These are phyloP conservation scores for Trypanosoma grayi DNA, from an alignment of 208 protist genomes.

Conservation along the genomic window DNA sequence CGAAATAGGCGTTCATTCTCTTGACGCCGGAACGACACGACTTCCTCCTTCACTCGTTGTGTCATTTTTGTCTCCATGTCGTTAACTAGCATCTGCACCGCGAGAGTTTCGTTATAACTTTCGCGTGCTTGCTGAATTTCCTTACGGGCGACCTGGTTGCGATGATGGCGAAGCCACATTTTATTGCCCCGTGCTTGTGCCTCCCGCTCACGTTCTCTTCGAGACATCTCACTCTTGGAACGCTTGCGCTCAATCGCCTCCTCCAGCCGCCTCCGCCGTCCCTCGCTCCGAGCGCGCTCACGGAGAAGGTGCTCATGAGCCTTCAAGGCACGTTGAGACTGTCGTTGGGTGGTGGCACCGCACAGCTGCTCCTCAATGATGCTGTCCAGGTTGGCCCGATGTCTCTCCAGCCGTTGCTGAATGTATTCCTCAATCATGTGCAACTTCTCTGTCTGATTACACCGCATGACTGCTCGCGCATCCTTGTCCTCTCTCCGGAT, in stretches of 20 bases:
- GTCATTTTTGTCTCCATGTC: constrained; percentile 15
- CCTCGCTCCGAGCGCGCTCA: not conserved
- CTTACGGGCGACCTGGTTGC: not conserved
- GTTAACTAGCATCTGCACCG: constrained; percentile 6
- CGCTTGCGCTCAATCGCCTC: not conserved
- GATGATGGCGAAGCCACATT: not conserved
- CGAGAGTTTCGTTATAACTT: constrained; percentile 9
- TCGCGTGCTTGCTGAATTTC: constrained; percentile 3
- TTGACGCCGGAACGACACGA: constrained; percentile 20
- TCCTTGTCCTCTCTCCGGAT: constrained; percentile 1
- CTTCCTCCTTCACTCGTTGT: constrained; percentile 9
- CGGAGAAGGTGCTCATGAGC: constrained; percentile 10
- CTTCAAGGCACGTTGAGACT: not conserved
- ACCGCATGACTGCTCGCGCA: not conserved
- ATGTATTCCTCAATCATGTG: constrained; percentile 13
- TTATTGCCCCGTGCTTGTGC: not conserved
- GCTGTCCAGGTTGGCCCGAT: constrained; percentile 11
- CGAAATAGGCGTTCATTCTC: constrained; percentile 1
- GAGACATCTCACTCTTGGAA: constrained; percentile 1
- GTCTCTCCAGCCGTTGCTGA: constrained; percentile 1
- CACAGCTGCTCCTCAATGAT: constrained; percentile 11
- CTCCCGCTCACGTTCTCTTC: not conserved
- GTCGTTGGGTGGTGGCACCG: not conserved
- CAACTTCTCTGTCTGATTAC: not conserved
- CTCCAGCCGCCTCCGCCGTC: not conserved